phyloP scores from a whole-genome alignment of 305 asterid genomes.

The Fraxinus dipetala region DNA sequence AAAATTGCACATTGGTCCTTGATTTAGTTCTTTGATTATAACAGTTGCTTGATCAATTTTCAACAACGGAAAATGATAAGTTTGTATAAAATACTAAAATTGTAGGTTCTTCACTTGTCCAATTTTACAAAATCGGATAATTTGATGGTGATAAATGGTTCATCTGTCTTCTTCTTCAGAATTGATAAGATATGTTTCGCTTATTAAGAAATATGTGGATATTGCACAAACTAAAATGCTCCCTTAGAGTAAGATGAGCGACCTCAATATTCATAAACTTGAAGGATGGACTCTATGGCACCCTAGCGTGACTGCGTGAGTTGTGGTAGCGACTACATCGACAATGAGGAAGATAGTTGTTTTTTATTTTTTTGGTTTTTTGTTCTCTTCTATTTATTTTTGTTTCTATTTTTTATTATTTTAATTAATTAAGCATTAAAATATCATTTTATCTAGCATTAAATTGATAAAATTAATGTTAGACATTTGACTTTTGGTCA shows the following conservation, averaged over 20 bases:
- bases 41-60: neutral
- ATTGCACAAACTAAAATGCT: neutral
- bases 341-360: neutral
- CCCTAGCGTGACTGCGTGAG: neutral
- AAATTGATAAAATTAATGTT: neutral
- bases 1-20: neutral
- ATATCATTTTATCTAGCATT: neutral
- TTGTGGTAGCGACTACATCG: neutral
- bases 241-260: neutral
- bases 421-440: neutral
- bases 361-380: too few species aligned
- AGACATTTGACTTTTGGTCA: neutral
- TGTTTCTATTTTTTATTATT: neutral
- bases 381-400: too few species aligned
- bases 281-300: neutral
- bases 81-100: neutral
- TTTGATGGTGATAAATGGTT: neutral
- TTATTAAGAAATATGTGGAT: neutral
- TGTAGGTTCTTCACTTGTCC: neutral
- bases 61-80: neutral
- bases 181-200: neutral
- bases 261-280: neutral
- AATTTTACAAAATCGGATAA: neutral
- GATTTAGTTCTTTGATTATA: neutral
- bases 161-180: neutral